A percentile compares a stretch with the other conserved stretches of the same genome.
Evolutionary conservation across 306 rosid species (phyloP).

Genomic region (Alnus rubra): DNA sequence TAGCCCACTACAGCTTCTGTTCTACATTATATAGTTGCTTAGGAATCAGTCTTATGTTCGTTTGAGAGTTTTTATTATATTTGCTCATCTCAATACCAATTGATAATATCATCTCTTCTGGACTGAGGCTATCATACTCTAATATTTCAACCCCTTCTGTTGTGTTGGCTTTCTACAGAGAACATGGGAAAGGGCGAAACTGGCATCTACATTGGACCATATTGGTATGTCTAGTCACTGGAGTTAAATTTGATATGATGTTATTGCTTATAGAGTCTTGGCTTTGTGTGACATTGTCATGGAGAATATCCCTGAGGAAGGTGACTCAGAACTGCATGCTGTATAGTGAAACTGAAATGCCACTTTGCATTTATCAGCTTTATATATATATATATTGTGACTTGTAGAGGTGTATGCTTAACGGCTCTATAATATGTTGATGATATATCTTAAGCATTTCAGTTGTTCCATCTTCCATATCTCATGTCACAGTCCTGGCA

Average conservation of each 20-base stretch:
- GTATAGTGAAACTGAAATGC: slow-evolving; percentile 9
- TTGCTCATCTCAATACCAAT: neutral
- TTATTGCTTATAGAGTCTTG: neutral
- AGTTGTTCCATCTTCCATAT: neutral
- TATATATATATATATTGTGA: neutral
- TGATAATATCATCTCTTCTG: neutral
- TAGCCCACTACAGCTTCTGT: slow-evolving; percentile 1
- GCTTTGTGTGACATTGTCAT: slow-evolving; percentile 11
- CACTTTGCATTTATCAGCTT: slow-evolving; percentile 4
- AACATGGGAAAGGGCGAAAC: slow-evolving; percentile 95
- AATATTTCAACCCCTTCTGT: neutral
- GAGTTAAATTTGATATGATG: slow-evolving; percentile 23
- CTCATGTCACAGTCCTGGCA: neutral
- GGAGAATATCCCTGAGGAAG: slow-evolving; percentile 16
- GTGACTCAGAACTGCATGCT: slow-evolving; percentile 1
- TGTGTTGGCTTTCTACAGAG: slow-evolving; percentile 55
- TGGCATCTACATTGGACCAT: slow-evolving; percentile 84
- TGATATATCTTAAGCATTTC: neutral
- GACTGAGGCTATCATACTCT: neutral
- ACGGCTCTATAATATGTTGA: neutral
- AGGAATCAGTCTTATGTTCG: neutral
- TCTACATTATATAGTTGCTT: neutral
- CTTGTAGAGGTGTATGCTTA: neutral
- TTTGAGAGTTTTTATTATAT: neutral
- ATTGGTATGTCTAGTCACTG: slow-evolving; percentile 58